Conservation (phyloP, 257 asterid species). For the Solanum chaucha region DNA sequence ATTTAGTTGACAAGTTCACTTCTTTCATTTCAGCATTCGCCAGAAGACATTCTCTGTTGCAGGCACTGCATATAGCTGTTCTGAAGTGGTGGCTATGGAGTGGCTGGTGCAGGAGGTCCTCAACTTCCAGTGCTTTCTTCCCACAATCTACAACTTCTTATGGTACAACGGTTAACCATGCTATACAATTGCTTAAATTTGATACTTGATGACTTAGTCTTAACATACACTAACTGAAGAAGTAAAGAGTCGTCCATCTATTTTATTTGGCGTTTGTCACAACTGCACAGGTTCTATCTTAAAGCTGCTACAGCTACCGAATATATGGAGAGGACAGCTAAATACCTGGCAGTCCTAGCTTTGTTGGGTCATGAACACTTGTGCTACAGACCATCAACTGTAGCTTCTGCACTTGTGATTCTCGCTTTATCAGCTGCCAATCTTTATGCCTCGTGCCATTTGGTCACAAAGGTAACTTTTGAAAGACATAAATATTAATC, state of each 20-base stretch:
- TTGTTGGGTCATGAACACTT: slow-evolving; percentile 83
- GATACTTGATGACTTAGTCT: neutral
- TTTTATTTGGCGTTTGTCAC: neutral
- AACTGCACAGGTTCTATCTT: slow-evolving; percentile 62
- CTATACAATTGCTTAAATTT: neutral
- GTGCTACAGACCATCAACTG: slow-evolving; percentile 89
- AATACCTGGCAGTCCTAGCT: slow-evolving; percentile 64
- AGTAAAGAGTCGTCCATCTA: neutral
- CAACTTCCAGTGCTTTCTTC: slow-evolving; percentile 77
- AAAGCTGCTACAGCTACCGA: slow-evolving; percentile 65
- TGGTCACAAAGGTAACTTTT: slow-evolving; percentile 36
- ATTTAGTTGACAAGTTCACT: neutral
- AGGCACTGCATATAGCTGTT: slow-evolving; percentile 44
- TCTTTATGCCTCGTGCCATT: slow-evolving; percentile 45
- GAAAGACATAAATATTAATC: neutral
- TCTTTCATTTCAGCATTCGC: slow-evolving; percentile 34
- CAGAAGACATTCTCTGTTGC: slow-evolving; percentile 50
- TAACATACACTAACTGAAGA: neutral
- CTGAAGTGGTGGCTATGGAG: slow-evolving; percentile 98
- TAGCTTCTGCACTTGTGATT: slow-evolving; percentile 87
- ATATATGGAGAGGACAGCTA: slow-evolving; percentile 52
- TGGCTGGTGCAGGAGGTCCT: slow-evolving; percentile 96
- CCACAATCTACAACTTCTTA: slow-evolving; percentile 74
- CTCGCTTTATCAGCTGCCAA: slow-evolving; percentile 58
- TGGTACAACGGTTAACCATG: slow-evolving; percentile 37